A percentile compares a stretch with the other conserved stretches of the same genome.
Conservation (phyloP, 2,329 filamentous ascomycete species). For the Pseudocercospora ulei region DNA sequence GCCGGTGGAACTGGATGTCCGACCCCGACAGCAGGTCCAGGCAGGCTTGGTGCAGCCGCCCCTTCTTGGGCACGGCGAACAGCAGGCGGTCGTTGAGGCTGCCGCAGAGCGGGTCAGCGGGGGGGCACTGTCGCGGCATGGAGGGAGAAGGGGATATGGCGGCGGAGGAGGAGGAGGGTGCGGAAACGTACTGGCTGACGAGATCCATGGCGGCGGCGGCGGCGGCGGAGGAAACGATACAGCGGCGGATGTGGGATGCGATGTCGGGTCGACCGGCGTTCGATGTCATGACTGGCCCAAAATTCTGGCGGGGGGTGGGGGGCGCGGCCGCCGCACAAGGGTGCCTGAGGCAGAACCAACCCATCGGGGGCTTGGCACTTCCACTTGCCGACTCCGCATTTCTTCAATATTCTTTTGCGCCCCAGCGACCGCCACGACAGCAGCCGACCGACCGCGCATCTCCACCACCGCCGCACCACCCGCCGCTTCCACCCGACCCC, state of each 20-base stretch:
- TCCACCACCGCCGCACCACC: slow-evolving; percentile 15
- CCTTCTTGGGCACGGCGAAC: slow-evolving; percentile 99
- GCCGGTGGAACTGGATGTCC: slow-evolving; percentile 92
- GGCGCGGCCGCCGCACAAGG: no score
- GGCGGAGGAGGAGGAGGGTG: slow-evolving; percentile 5
- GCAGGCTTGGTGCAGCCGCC: slow-evolving; percentile 75
- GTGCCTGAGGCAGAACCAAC: no score
- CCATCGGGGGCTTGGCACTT: no score
- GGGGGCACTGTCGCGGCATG: slow-evolving; percentile 26
- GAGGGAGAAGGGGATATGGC: background rate
- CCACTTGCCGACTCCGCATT: slow-evolving; percentile 4
- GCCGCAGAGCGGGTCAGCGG: slow-evolving; percentile 33
- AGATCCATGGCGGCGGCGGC: slow-evolving; percentile 29
- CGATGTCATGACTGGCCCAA: no score
- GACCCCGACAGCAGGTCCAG: slow-evolving; percentile 86
- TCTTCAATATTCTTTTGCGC: slow-evolving; percentile 1
- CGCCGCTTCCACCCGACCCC: slow-evolving; percentile 12
- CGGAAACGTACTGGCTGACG: slow-evolving; percentile 31
- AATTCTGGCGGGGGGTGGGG: no score
- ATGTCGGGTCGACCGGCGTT: no score
- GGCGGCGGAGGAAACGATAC: background rate
- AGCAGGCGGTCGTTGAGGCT: slow-evolving; percentile 87
- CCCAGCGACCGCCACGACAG: slow-evolving; percentile 1
- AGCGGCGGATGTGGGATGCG: slow-evolving; percentile 4
- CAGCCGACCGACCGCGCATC: slow-evolving; percentile 17